phyloP scores from a whole-genome alignment of 345 rosid species.

The Eucalyptus viminalis region DNA sequence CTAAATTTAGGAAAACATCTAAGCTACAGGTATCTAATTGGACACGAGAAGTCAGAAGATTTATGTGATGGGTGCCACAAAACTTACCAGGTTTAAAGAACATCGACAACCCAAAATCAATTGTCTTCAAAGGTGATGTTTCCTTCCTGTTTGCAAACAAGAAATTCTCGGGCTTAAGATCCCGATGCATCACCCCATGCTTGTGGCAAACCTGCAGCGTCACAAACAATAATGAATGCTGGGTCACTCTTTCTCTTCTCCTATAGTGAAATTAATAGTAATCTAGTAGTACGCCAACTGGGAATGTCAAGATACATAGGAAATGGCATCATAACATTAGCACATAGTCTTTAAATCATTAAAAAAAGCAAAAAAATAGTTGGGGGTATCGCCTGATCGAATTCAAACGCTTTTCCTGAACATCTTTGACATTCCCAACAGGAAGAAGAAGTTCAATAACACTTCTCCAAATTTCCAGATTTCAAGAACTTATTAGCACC shows the following conservation, averaged over 20 bases:
- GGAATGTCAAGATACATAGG: not conserved
- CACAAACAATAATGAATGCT: not conserved
- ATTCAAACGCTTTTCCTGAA: not conserved
- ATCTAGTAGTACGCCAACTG: not conserved
- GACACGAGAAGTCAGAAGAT: not conserved
- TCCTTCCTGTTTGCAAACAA: conserved; percentile 88
- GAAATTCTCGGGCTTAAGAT: conserved; percentile 93
- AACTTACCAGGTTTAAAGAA: conserved; percentile 87
- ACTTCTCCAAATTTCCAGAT: not conserved
- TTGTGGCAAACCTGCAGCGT: conserved; percentile 66
- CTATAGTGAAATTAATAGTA: not conserved
- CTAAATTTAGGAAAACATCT: not conserved
- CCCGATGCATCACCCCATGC: conserved; percentile 92
- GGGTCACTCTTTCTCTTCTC: not conserved
- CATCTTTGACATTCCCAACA: not conserved
- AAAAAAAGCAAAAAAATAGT: not conserved
- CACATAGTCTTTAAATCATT: not conserved
- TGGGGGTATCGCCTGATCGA: not conserved
- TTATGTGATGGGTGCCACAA: not conserved
- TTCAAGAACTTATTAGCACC: not conserved
- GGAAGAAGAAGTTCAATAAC: not conserved
- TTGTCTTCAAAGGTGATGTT: conserved; percentile 67
- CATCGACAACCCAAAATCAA: conserved; percentile 94
- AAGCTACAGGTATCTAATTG: not conserved
- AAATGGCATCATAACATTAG: not conserved